phyloP scores from a whole-genome alignment of 768 basidiomycete species.

The Flagelloscypha sp. region DNA sequence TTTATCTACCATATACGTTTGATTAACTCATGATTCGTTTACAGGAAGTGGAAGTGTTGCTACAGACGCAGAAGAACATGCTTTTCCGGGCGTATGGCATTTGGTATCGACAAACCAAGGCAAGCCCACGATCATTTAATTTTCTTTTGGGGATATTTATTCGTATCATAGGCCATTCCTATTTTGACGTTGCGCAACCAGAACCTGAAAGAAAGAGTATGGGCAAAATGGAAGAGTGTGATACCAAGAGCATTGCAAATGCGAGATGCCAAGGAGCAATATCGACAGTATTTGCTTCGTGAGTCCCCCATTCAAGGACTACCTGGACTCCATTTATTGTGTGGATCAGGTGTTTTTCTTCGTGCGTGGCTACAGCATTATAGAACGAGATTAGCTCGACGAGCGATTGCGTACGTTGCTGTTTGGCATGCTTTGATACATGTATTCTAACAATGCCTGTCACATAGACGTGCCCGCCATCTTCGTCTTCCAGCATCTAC shows the following conservation, averaged over 20 bases:
- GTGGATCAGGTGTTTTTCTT: too few relatives aligned
- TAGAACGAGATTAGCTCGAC: constrained; percentile 62
- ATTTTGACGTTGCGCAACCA: too few relatives aligned
- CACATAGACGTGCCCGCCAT: constrained; percentile 66
- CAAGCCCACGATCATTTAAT: too few relatives aligned
- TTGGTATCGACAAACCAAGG: constrained; percentile 73
- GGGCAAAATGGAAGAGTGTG: too few relatives aligned
- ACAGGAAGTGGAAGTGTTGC: constrained; percentile 52
- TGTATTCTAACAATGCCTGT: constrained; percentile 7
- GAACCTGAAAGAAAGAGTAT: too few relatives aligned
- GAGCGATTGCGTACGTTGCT: constrained; percentile 43
- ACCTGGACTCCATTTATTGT: too few relatives aligned
- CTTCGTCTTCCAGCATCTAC: constrained; percentile 60
- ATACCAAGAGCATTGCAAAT: too few relatives aligned
- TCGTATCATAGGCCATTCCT: too few relatives aligned
- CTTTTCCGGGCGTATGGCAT: constrained; percentile 61
- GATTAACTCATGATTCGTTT: constrained; percentile 5
- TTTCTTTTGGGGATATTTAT: too few relatives aligned
- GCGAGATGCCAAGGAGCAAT: too few relatives aligned
- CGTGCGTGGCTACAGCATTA: constrained; percentile 64
- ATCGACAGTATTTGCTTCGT: too few relatives aligned
- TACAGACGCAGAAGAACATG: constrained; percentile 51
- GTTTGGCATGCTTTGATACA: constrained; percentile 60
- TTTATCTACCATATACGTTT: not conserved
- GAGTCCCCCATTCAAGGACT: too few relatives aligned